These are phyloP conservation scores for Corylus americana DNA, from an alignment of 306 rosid species.

Conservation along the genomic window DNA sequence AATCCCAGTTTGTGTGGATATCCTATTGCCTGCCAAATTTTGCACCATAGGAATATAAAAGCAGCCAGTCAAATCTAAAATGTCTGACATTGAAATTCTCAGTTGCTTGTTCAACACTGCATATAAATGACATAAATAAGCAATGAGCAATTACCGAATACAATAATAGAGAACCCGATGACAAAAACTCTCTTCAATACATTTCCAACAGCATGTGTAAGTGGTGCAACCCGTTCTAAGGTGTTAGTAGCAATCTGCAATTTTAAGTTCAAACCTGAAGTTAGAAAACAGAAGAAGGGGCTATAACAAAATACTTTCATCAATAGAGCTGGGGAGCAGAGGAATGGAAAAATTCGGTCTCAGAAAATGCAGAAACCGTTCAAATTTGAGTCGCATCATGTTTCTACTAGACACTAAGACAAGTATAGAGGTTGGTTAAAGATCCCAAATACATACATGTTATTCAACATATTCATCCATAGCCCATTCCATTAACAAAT, in stretches of 20 bases:
- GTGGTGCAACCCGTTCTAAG: conserved; percentile 73
- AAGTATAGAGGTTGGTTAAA: background rate
- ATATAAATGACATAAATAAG: background rate
- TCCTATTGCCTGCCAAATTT: conserved; percentile 56
- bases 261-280: conserved; percentile 1
- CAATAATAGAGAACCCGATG: conserved; percentile 75
- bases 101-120: background rate
- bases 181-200: conserved; percentile 83
- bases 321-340: background rate
- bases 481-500: background rate
- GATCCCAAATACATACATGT: background rate
- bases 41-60: conserved; percentile 6
- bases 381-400: background rate
- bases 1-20: conserved; percentile 74
- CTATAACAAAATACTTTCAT: background rate
- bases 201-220: conserved; percentile 81
- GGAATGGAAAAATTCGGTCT: background rate
- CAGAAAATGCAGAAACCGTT: background rate
- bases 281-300: background rate
- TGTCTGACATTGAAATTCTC: background rate
- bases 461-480: background rate
- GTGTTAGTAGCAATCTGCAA: conserved; percentile 78
- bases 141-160: conserved; percentile 52
- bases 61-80: background rate
- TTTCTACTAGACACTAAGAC: background rate